Evolutionary conservation across 768 basidiomycete genomes (phyloP), one percentile per base, ranked within the genome.

Genomic region (Suillus plorans): DNA sequence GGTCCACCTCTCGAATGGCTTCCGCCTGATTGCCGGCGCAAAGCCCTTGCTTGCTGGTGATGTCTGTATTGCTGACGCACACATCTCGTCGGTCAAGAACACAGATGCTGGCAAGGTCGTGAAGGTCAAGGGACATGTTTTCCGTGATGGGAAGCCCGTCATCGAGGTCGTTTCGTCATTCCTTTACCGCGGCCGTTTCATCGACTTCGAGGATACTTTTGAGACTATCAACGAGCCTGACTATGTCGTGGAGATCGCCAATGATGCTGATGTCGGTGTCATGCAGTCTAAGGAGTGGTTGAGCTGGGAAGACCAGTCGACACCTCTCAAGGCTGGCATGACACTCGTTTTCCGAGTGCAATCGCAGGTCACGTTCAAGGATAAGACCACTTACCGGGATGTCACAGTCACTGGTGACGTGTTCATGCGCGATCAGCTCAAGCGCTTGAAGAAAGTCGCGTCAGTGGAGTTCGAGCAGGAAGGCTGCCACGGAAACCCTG

Each of bases 271-370:
- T 39, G 89, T 98, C 68, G 96, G 94, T 49, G 94, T 99, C 20
- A 81, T 99, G 7, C 88, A 91, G 73, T 94, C 93, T 55, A 99
- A 99, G 81, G 92, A 97, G 74, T 99, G 97, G 97, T 95, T 99
- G 78, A 88, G 90, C 59, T 99, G 96, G 97, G 89, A 91, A 60
- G 90, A 97, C 71, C 88, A 92, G 52, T 80, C 86, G 7, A 84
- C 84, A 63, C 90, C 94, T 31, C 87, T 96, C 58, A 80, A 86
- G 50, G 85, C 90, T 9, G 95, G 96, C 28, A 90, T 90, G 42
- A 85, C 86, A 1, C 88, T 99, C 59, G 87, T 95, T 68, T 97
- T 99, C 93, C 91, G 92, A 67, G 82, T 91, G 67, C 87, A 88
- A 70, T 94, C 95, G 3, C 88, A 91, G 70, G 88, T 95, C 44